These are phyloP conservation scores for Xylariaceae sp. DNA, from an alignment of 2,329 filamentous ascomycete species.

Conservation along the genomic window DNA sequence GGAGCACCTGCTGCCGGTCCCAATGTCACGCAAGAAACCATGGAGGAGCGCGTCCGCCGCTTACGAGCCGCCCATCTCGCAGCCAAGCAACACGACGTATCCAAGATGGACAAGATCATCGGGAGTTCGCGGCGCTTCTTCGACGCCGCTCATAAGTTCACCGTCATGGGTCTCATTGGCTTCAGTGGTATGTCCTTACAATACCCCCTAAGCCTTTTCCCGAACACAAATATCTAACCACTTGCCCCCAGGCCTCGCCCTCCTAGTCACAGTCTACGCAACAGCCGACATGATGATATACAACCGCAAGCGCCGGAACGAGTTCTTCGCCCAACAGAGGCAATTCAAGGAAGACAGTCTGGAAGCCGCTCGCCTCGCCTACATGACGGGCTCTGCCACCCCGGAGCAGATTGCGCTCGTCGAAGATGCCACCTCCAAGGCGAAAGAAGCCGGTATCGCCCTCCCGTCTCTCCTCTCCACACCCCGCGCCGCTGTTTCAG, in stretches of 20 bases:
- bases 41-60: slow-evolving; percentile 67
- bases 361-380: slow-evolving; percentile 56
- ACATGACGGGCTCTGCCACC: slow-evolving; percentile 56
- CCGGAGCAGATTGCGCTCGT: slow-evolving; percentile 56
- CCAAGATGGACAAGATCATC: slow-evolving; percentile 50
- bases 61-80: slow-evolving; percentile 66
- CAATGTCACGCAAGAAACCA: slow-evolving; percentile 52
- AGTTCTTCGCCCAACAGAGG: slow-evolving; percentile 57
- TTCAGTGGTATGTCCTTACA: slow-evolving; percentile 49
- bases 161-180: slow-evolving; percentile 52
- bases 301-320: slow-evolving; percentile 58
- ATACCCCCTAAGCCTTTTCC: background rate
- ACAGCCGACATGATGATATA: slow-evolving; percentile 60
- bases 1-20: slow-evolving; percentile 29
- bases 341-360: slow-evolving; percentile 54
- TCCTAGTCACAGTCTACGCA: slow-evolving; percentile 57
- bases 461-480: slow-evolving; percentile 51
- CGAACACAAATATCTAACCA: background rate
- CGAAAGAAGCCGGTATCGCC: slow-evolving; percentile 43
- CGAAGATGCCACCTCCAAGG: slow-evolving; percentile 53
- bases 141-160: slow-evolving; percentile 55
- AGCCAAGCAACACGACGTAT: slow-evolving; percentile 59
- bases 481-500: slow-evolving; percentile 31
- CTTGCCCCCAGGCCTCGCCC: slow-evolving; percentile 45
- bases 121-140: slow-evolving; percentile 48